These are phyloP conservation scores for Candida corydali DNA, from an alignment of 805 yeast genomes.

Conservation along the genomic window DNA sequence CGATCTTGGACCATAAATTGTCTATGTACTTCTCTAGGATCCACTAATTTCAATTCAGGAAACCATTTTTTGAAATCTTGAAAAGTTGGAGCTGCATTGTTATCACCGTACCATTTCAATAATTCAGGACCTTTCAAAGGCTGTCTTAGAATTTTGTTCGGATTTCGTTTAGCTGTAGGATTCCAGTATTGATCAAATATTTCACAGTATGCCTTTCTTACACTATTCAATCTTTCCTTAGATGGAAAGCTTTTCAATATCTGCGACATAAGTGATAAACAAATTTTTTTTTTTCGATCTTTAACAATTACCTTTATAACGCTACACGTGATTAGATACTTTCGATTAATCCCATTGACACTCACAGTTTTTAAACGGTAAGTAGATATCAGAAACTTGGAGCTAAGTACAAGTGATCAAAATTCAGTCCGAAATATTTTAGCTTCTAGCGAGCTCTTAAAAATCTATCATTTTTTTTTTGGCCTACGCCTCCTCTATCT, in stretches of 20 bases:
- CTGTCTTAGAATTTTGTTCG: constrained; percentile 62
- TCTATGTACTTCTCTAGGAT: constrained; percentile 69
- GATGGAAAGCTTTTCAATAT: constrained; percentile 37
- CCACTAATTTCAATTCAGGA: constrained; percentile 49
- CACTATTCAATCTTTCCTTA: constrained; percentile 47
- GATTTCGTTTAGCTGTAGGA: constrained; percentile 64
- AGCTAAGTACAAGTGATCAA: no score
- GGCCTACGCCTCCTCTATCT: not conserved
- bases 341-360: no score
- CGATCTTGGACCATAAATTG: constrained; percentile 56
- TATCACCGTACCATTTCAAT: constrained; percentile 64
- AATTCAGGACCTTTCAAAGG: constrained; percentile 73
- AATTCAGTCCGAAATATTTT: no score
- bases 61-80: constrained; percentile 54
- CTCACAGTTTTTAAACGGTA: no score
- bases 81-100: constrained; percentile 63
- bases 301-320: not conserved
- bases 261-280: constrained; percentile 12
- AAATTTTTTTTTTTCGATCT: constrained; percentile 1
- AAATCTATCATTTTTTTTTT: no score
- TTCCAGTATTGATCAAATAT: constrained; percentile 70
- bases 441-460: no score
- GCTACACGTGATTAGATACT: constrained; percentile 1
- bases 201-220: constrained; percentile 57
- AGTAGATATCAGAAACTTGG: no score